Evolutionary conservation across 768 basidiomycete species (phyloP).

Genomic region (Leccinum sublutescens): DNA sequence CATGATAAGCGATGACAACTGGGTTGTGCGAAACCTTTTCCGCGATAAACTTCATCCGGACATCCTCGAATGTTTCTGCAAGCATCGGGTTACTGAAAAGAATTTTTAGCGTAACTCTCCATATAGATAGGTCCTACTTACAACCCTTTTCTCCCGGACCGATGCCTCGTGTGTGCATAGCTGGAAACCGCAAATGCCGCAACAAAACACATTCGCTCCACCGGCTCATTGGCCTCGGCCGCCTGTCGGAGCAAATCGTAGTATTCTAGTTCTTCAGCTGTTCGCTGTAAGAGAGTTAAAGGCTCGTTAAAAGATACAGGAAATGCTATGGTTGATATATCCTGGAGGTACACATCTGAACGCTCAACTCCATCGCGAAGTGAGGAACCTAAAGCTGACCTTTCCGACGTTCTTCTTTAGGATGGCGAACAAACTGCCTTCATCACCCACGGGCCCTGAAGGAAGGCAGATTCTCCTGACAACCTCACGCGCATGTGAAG

Average conservation of each 20-base stretch:
- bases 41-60: constrained; percentile 76
- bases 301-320: constrained; percentile 94
- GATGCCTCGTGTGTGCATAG: constrained; percentile 77
- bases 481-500: constrained; percentile 29
- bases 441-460: constrained; percentile 60
- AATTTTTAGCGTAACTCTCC: constrained; percentile 7
- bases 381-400: constrained; percentile 37
- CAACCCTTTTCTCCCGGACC: constrained; percentile 87
- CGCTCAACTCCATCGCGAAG: neutral
- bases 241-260: constrained; percentile 67
- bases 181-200: constrained; percentile 85
- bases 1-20: constrained; percentile 81
- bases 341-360: constrained; percentile 41
- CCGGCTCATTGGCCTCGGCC: constrained; percentile 51
- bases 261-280: constrained; percentile 85
- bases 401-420: constrained; percentile 89
- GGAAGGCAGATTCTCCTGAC: constrained; percentile 58
- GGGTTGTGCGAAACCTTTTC: constrained; percentile 89
- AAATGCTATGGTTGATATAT: constrained; percentile 76
- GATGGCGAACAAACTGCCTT: constrained; percentile 79
- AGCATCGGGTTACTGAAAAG: constrained; percentile 78
- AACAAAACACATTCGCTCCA: constrained; percentile 70
- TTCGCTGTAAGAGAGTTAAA: constrained; percentile 74
- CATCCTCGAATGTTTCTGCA: constrained; percentile 84
- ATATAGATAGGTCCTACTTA: constrained; percentile 39